phyloP scores from a whole-genome alignment of 139 green algal genomes.

The Chlamydomonas schloesseri region DNA sequence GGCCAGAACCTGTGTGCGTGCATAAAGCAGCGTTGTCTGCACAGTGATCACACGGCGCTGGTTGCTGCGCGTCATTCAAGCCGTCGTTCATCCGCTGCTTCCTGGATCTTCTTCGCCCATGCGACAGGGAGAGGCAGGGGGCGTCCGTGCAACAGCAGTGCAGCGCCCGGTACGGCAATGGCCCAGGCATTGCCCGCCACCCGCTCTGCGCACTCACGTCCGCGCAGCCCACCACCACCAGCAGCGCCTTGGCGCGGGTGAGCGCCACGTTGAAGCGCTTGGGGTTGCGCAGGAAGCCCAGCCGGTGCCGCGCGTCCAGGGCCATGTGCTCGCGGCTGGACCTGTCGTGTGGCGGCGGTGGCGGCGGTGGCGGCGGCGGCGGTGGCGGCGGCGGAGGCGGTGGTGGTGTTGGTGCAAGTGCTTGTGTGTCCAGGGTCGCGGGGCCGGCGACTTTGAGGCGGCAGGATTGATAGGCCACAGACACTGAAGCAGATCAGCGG shows the following conservation, averaged over 20 bases:
- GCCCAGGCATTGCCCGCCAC: not conserved
- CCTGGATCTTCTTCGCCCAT: not conserved
- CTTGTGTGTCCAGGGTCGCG: too few relatives aligned
- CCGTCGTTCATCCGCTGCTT: not conserved
- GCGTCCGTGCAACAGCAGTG: too few relatives aligned
- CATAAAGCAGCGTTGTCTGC: not conserved
- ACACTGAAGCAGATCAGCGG: too few relatives aligned
- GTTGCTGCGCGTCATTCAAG: too few relatives aligned
- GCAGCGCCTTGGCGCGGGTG: slow-evolving; percentile 81
- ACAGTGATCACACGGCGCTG: not conserved
- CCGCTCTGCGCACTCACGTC: slow-evolving; percentile 23
- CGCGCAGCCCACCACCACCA: slow-evolving; percentile 63
- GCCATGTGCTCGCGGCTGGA: slow-evolving; percentile 11
- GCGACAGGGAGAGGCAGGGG: not conserved
- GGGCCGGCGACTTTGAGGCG: too few relatives aligned
- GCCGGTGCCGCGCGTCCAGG: slow-evolving; percentile 43
- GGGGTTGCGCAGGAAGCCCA: slow-evolving; percentile 85
- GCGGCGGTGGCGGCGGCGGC: not conserved
- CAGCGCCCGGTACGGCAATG: not conserved
- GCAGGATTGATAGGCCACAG: too few relatives aligned
- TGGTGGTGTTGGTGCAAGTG: too few relatives aligned
- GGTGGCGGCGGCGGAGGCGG: not conserved
- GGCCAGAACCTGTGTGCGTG: slow-evolving; percentile 16
- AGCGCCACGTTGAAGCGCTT: slow-evolving; percentile 95
- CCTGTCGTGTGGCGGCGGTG: too few relatives aligned